phyloP scores from a whole-genome alignment of 2,329 filamentous ascomycete species.

The Ophiostoma pallidulum region DNA sequence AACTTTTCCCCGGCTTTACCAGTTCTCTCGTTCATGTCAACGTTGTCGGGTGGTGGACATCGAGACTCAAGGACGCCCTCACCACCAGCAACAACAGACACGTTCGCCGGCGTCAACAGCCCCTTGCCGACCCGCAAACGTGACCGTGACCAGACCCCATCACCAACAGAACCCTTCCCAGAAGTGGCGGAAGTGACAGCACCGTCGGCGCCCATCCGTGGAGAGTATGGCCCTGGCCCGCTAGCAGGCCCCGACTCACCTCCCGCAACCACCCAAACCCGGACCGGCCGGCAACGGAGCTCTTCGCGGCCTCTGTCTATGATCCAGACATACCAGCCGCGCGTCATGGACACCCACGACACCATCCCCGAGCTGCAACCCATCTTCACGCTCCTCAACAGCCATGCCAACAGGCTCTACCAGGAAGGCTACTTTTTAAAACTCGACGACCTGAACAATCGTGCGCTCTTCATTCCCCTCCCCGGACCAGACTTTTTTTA shows the following conservation, averaged over 20 bases:
- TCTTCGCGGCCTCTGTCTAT: conserved; percentile 71
- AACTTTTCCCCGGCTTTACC: conserved; percentile 14
- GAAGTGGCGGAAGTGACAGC: conserved; percentile 12
- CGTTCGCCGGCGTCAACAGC: conserved; percentile 17
- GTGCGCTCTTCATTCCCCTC: conserved; percentile 43
- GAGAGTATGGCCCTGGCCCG: conserved; percentile 32
- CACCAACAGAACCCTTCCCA: conserved; percentile 14
- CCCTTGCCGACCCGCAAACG: conserved; percentile 8
- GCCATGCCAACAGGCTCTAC: conserved; percentile 91
- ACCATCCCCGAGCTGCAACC: conserved; percentile 88
- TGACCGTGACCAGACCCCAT: not conserved
- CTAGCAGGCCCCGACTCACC: conserved; percentile 30
- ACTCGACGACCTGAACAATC: conserved; percentile 84
- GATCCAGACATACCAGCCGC: conserved; percentile 75
- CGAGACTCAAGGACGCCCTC: conserved; percentile 30
- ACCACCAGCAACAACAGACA: conserved; percentile 17
- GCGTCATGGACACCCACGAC: conserved; percentile 77
- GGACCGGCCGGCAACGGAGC: conserved; percentile 30
- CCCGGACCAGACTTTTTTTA: not conserved
- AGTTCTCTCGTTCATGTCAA: conserved; percentile 87
- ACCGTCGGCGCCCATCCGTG: conserved; percentile 20
- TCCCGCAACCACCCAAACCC: conserved; percentile 31
- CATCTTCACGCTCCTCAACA: conserved; percentile 89
- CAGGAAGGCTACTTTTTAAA: conserved; percentile 98
- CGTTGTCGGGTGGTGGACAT: conserved; percentile 50